A percentile compares a stretch with the other conserved stretches of the same genome.
Conservation (phyloP, 2,329 filamentous ascomycete genomes). For the Didymosphaeria variabile region DNA sequence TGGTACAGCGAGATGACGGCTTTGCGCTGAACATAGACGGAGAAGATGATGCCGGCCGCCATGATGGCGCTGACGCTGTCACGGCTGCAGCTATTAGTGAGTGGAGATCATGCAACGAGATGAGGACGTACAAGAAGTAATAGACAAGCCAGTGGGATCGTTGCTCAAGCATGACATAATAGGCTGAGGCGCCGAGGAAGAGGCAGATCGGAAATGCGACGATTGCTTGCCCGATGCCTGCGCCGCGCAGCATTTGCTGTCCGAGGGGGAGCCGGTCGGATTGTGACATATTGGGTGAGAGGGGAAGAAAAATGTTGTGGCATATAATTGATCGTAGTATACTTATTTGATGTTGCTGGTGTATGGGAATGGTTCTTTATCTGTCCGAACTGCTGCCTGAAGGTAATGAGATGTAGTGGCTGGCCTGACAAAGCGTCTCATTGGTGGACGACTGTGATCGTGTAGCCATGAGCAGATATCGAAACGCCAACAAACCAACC, state of each 20-base stretch:
- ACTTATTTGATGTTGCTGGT: too few species aligned
- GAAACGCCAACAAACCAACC: too few species aligned
- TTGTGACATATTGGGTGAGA: background rate
- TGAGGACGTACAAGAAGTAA: conserved; percentile 15
- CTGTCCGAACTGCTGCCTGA: too few species aligned
- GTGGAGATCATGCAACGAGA: background rate
- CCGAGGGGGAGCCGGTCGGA: conserved; percentile 1
- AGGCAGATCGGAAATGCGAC: conserved; percentile 16
- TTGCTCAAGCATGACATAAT: conserved; percentile 4
- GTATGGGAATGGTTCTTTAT: too few species aligned
- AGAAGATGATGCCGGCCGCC: conserved; percentile 20
- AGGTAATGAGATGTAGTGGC: too few species aligned
- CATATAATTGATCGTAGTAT: too few species aligned
- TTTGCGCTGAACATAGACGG: conserved; percentile 20
- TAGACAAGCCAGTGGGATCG: conserved; percentile 1
- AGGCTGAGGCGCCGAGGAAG: conserved; percentile 14
- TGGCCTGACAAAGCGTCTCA: too few species aligned
- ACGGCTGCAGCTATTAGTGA: background rate
- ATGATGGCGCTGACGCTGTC: conserved; percentile 16
- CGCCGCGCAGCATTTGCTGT: conserved; percentile 17
- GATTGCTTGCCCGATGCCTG: conserved; percentile 18
- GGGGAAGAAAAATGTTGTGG: too few species aligned
- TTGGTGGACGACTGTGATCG: too few species aligned
- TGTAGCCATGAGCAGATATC: too few species aligned
- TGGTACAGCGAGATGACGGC: background rate